Percentiles rank a stretch among this genome's conserved stretches.
Conservation (phyloP, 2,329 filamentous ascomycete species). For the Colletotrichum graminicola region DNA sequence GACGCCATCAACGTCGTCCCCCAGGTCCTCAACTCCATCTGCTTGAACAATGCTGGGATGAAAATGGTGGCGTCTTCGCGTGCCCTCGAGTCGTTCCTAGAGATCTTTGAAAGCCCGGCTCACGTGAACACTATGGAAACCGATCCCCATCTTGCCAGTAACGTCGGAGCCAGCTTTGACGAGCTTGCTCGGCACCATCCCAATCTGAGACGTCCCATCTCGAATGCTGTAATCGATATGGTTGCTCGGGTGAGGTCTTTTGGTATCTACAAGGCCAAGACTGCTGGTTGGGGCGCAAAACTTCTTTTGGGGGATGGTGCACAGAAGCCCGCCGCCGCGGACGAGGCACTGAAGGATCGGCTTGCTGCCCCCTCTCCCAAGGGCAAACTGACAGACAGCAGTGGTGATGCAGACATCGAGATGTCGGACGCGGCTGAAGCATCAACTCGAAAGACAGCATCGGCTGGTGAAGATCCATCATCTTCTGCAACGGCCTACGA, state of each 20-base stretch:
- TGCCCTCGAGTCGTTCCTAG: conserved; percentile 88
- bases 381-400: conserved; percentile 54
- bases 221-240: conserved; percentile 90
- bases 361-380: conserved; percentile 46
- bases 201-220: conserved; percentile 80
- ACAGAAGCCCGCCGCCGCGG: conserved; percentile 71
- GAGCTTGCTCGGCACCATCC: conserved; percentile 96
- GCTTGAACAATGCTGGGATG: conserved; percentile 88
- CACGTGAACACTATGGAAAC: conserved; percentile 88
- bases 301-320: conserved; percentile 73
- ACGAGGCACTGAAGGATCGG: conserved; percentile 52
- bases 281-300: conserved; percentile 81
- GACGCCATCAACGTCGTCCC: conserved; percentile 92
- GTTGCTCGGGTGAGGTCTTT: conserved; percentile 83
- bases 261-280: conserved; percentile 76
- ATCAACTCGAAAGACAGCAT: conserved; percentile 44
- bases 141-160: conserved; percentile 76
- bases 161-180: conserved; percentile 88
- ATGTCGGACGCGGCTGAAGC: conserved; percentile 69
- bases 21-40: conserved; percentile 92
- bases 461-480: conserved; percentile 44
- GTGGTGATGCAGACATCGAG: conserved; percentile 67
- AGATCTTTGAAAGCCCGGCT: conserved; percentile 93
- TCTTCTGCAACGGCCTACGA: conserved; percentile 46
- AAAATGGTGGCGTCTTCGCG: conserved; percentile 86